Evolutionary conservation across 768 basidiomycete genomes (phyloP), one percentile per base, ranked within the genome.

Genomic region (Hirschioporus abietinus): DNA sequence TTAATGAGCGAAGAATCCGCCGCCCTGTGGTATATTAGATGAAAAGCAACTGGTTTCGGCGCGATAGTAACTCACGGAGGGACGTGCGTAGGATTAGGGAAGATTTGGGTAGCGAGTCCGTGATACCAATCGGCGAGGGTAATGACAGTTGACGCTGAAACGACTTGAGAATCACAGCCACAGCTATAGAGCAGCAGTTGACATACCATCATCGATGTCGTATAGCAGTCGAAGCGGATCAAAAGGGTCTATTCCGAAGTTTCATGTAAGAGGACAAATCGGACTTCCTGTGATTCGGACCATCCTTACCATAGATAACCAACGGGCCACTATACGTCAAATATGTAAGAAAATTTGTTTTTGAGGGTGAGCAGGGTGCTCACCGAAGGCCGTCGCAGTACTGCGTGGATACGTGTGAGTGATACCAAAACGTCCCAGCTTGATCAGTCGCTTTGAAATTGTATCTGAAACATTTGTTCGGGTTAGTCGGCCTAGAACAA

Each of bases 41-140:
- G 24, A 5, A 2, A 24, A 18, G 9, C 4, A 61, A 1, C 20
- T 61, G 60, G 1, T 34, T 17, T 12, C 62, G 1, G 5, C 26
- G 1, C 7, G n/a, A 36, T 34, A 58, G 61, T 15, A 63, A 58
- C 64, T 30, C 15, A 64, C 65, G 66, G 25, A 25, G 59, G 1
- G 68, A 60, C 18, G 68, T 69, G n/a, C 68, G 73, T 66, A 71
- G 71, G 60, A 61, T 68, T 64, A 23, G 59, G 17, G 61, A 65
- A 25, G 26, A 65, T 63, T 18, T 66, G 60, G 0, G 60, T 57
- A 27, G 72, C 69, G 1, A 63, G 68, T 7, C 65, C 24, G n/a
- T 74, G 74, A 9, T 74, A 82, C 82, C 83, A 84, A 68, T 84
- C 83, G 0, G 80, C 77, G 20, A 84, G 72, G 1, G 81, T 81